Conservation (phyloP, 2,329 filamentous ascomycete species). For the Phialophora tarda region DNA sequence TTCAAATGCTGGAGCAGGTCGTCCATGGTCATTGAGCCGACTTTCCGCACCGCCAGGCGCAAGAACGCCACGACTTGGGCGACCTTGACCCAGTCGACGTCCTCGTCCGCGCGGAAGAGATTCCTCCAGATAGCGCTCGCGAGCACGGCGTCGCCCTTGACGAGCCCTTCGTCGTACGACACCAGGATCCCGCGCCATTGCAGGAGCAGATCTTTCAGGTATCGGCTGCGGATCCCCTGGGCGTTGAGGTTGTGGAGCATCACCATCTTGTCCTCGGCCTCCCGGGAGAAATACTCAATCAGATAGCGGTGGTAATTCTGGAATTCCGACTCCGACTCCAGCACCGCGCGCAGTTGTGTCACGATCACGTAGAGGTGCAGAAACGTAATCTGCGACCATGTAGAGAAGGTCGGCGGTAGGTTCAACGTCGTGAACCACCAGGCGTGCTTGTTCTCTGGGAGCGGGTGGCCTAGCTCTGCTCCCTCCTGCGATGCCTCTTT, state of each 20-base stretch:
- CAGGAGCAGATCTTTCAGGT: constrained; percentile 84
- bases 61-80: constrained; percentile 69
- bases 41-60: constrained; percentile 45
- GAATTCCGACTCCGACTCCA: constrained; percentile 69
- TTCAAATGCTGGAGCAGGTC: constrained; percentile 19
- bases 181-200: constrained; percentile 89
- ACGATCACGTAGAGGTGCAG: constrained; percentile 93
- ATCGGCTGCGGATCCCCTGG: constrained; percentile 62
- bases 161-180: constrained; percentile 60
- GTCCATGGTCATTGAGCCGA: constrained; percentile 15
- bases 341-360: constrained; percentile 77
- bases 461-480: constrained; percentile 77
- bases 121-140: constrained; percentile 87
- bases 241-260: constrained; percentile 56
- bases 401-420: constrained; percentile 85
- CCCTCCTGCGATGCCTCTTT: constrained; percentile 69
- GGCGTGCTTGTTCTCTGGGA: constrained; percentile 19
- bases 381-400: constrained; percentile 95
- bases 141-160: constrained; percentile 55
- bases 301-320: constrained; percentile 86
- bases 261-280: constrained; percentile 72
- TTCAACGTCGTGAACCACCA: constrained; percentile 43
- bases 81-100: constrained; percentile 66
- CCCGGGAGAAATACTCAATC: constrained; percentile 82
- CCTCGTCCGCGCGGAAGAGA: constrained; percentile 75